Evolutionary conservation across 148 eudicot genomes (phyloP), one percentile per base, ranked within the genome.

Genomic region (Tetragonia tetragonoides): DNA sequence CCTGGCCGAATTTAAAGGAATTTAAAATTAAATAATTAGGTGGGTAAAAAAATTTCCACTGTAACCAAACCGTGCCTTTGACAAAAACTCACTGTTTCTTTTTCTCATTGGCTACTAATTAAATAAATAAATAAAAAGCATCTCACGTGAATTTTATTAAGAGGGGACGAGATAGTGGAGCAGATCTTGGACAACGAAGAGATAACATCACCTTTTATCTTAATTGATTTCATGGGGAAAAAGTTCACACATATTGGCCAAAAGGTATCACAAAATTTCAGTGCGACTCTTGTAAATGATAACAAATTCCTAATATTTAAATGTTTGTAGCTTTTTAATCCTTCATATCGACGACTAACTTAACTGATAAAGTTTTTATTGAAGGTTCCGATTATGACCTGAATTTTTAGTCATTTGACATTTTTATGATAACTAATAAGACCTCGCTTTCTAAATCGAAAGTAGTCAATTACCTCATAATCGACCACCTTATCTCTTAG

Each of bases 111-210:
- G 1, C 8, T 16, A 14, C 6, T 40, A n/a, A 62, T 39, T 38
- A 12, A 64, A 39, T 12, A 47, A 67, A 20, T 7, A 68, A 64
- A 0, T 24, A 34, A 34, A 75, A 77, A 77, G 77, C 73, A 76
- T 76, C 12, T 41, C 84, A 81, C 79, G 74, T 82, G 78, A 82
- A 82, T 20, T 56, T 57, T 64, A 57, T 67, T 54, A 67, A 67
- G 69, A 68, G 76, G 77, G 8, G 23, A 38, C 10, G 40, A 28
- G 28, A 34, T 74, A 73, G 63, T 46, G 75, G 75, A 69, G 74
- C 68, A 68, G 74, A 68, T 75, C 73, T 9, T 53, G 34, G 44
- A 80, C 21, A 80, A 46, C 72, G 61, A 75, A 49, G 20, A 20
- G 70, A 66, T 73, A 73, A 77, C 77, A 73, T 47, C 80, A 72